phyloP scores from a whole-genome alignment of 768 basidiomycete genomes.

The Boletus rufocinnamomeus region DNA sequence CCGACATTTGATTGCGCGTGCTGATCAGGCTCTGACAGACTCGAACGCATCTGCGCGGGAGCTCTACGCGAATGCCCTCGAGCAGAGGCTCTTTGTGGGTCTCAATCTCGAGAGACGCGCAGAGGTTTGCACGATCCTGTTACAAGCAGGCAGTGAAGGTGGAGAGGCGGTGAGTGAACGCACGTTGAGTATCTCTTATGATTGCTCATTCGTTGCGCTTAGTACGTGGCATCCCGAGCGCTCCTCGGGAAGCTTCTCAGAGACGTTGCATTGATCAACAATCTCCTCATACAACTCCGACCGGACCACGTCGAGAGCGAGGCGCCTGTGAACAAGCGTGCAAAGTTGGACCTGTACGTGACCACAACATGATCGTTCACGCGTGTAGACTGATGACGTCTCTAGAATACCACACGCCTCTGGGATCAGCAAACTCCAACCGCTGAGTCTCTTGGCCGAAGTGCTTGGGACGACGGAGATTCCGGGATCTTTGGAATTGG shows the following conservation, averaged over 20 bases:
- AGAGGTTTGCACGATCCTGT: slow-evolving; percentile 55
- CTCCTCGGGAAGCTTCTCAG: slow-evolving; percentile 50
- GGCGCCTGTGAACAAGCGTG: slow-evolving; percentile 63
- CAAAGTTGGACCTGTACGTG: slow-evolving; percentile 63
- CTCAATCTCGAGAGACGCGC: slow-evolving; percentile 56
- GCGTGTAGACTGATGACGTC: not conserved
- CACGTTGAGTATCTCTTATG: not conserved
- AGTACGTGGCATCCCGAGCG: slow-evolving; percentile 51
- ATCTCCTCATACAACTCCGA: slow-evolving; percentile 52
- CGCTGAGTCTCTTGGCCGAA: slow-evolving; percentile 66
- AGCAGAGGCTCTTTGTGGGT: slow-evolving; percentile 55
- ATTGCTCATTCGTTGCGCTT: not conserved
- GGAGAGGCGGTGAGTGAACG: slow-evolving; percentile 47
- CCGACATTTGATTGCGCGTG: not conserved
- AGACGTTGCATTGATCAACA: slow-evolving; percentile 54
- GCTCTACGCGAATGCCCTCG: slow-evolving; percentile 47
- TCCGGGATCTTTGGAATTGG: slow-evolving; percentile 69
- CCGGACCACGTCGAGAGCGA: slow-evolving; percentile 43
- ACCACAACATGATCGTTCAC: slow-evolving; percentile 12
- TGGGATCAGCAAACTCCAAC: slow-evolving; percentile 44
- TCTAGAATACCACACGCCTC: slow-evolving; percentile 24
- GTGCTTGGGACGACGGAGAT: slow-evolving; percentile 63
- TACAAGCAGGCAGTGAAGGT: slow-evolving; percentile 52
- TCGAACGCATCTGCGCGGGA: slow-evolving; percentile 39
- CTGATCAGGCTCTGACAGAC: slow-evolving; percentile 35